Base-by-base conservation (phyloP, 139 green algal species). In the Chlorella ohadii region DNA sequence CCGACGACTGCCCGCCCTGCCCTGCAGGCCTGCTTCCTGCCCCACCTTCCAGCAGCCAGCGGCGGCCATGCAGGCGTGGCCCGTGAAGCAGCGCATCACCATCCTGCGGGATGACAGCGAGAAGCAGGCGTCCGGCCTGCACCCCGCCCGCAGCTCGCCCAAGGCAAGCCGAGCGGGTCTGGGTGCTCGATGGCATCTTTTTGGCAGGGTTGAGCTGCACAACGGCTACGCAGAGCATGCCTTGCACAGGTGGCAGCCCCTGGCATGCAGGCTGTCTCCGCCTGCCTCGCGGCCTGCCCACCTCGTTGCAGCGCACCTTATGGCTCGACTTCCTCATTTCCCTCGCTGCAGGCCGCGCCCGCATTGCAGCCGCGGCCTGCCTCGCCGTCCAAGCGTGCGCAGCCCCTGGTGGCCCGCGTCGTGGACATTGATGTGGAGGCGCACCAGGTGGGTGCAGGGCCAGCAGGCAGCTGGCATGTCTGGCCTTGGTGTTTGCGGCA, bases 11-110 rank as follows among this genome's bases (percentile, higher is more conserved):
- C 9, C 28, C n/a, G 31, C 36, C 20, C n/a, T 9, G 15, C 65
- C 4, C 31, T 25, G 7, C 20, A 27, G 12, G 22, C 33, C 0
- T 11, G 12, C 31, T 39, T 13, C 11, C 65, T 44, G 65, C 13
- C 33, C 12, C 1, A 23, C 5, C 33, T 27, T 13, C 36, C 33
- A 72, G 44, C 33, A 72, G 15, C 2, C 36, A 31, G 34, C 19
- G 13, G 22, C 11, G 0, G 27, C 39, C 17, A 86, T 86, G 73
- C 61, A 85, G 39, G 73, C 73, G 7, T 34, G 84, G n/a, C 76
- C 76, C 4, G 38, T 82, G 31, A 82, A 82, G 76, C 59, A 38
- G 4, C 56, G 76, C 4, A 33, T 82, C 13, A 36, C 39, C 36
- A 59, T 82, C 12, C 25, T 82, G 20, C 57, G 59, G 1, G 64